Evolutionary conservation across 805 yeast genomes (phyloP), one percentile per base, ranked within the genome.

Genomic region (Cyberlindnera maclurae): DNA sequence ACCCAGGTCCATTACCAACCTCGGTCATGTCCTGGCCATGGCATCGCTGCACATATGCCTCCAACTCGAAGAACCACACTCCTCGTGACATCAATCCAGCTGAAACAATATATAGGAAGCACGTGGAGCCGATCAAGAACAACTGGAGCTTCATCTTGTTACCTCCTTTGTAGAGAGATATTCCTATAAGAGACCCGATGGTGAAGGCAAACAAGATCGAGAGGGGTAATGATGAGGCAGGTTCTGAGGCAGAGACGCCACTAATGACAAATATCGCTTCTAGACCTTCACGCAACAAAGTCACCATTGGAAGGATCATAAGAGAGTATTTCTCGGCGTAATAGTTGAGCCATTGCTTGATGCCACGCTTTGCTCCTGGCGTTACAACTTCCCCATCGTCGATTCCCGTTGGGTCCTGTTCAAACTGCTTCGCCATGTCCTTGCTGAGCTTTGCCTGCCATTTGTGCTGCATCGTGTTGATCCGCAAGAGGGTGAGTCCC

Each of bases 241-340:
- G 87, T 48, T 79, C 84, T 38, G 78, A 77, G 40, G 85, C 79
- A 12, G 86, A 83, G 26, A 88, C 81, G 30, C 96, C 97, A 11
- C 95, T 96, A 26, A 88, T 71, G 51, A 88, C 88, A 10, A 88
- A 90, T 13, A 88, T 88, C 0, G 96, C 96, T 59, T 88, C 97
- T 40, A 88, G 66, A 6, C 96, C 96, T 62, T 88, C 97, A 57
- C 97, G 75, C 38, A 88, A 65, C 2, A 95, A 76, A 2, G 97
- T 88, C 24, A 88, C 73, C 54, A 88, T 75, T 1, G 97, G 96
- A 32, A 87, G 62, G 13, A 87, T 67, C 49, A 80, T 84, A 55
- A 83, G 65, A 6, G 90, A 80, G 55, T 86, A 80, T 54, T 73
- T 75, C 38, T 76, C 74, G 27, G 54, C 31, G 40, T 47, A 38